Conservation (phyloP, 345 rosid genomes). For the Rubroshorea leprosula region DNA sequence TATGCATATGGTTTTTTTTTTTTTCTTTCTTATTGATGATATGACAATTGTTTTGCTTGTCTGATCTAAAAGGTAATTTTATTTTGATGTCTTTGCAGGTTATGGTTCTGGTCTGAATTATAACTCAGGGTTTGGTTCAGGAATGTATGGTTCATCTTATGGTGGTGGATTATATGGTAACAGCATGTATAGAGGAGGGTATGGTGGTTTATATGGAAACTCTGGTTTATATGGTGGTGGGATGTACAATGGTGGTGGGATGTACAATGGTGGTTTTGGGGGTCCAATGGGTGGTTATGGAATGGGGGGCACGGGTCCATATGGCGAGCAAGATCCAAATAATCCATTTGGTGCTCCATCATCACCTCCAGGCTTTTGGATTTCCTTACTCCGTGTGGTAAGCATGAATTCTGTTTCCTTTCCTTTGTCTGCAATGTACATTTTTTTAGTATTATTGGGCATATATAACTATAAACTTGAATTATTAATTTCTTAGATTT, state of each 20-base stretch:
- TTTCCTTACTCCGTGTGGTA: conserved; percentile 91
- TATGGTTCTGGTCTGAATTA: conserved; percentile 61
- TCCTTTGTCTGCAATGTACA: background rate
- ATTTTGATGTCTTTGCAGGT: conserved; percentile 36
- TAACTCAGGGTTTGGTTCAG: conserved; percentile 70
- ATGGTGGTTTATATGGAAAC: conserved; percentile 67
- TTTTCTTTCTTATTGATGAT: too few species aligned
- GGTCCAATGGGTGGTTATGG: conserved; percentile 93
- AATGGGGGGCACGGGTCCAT: conserved; percentile 87
- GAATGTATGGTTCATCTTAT: conserved; percentile 50
- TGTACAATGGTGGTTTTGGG: conserved; percentile 51
- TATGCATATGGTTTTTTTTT: background rate
- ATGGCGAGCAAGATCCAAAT: conserved; percentile 87
- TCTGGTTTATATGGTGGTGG: conserved; percentile 55
- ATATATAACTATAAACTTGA: background rate
- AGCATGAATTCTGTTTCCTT: conserved; percentile 1
- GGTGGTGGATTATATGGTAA: conserved; percentile 78
- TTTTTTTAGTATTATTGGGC: background rate
- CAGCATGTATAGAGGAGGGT: conserved; percentile 79
- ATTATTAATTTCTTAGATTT: background rate
- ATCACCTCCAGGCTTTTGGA: conserved; percentile 98
- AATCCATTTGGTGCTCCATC: conserved; percentile 77
- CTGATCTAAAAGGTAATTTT: background rate
- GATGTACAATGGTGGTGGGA: conserved; percentile 37
- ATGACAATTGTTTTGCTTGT: too few species aligned